Evolutionary conservation across 768 basidiomycete genomes (phyloP).

Genomic region (Suillus subluteus): DNA sequence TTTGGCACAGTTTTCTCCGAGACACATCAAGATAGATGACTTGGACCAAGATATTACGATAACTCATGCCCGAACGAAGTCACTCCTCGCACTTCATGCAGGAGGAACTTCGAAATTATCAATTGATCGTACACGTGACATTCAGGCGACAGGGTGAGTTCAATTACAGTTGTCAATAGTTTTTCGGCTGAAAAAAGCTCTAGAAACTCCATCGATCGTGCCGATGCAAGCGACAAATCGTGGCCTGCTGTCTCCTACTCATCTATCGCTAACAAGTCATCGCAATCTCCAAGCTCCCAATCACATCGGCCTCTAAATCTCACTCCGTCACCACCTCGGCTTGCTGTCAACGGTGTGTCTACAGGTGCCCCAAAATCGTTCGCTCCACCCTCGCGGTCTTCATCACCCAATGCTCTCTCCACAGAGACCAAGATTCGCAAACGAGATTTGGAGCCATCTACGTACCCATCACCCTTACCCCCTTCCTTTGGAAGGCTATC

Average conservation of each 20-base stretch:
- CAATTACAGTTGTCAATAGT: not conserved
- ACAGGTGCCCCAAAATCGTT: conserved; percentile 60
- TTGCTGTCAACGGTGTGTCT: conserved; percentile 72
- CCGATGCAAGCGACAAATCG: conserved; percentile 23
- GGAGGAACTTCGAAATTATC: conserved; percentile 10
- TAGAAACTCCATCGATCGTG: not conserved
- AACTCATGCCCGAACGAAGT: conserved; percentile 22
- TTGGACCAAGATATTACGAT: conserved; percentile 26
- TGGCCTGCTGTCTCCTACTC: conserved; percentile 54
- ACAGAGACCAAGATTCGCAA: conserved; percentile 51
- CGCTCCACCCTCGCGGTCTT: conserved; percentile 24
- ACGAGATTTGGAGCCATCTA: conserved; percentile 54
- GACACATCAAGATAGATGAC: conserved; percentile 31
- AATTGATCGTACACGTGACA: not conserved
- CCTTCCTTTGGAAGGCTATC: conserved; percentile 30
- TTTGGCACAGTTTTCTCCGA: conserved; percentile 70
- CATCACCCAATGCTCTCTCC: conserved; percentile 32
- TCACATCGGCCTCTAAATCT: conserved; percentile 22
- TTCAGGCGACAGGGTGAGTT: conserved; percentile 4
- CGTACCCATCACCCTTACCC: conserved; percentile 47
- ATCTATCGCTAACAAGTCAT: conserved; percentile 28
- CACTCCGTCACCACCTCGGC: conserved; percentile 59
- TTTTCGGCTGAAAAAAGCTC: not conserved
- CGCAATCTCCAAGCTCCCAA: conserved; percentile 15
- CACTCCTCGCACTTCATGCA: conserved; percentile 12